Base-by-base conservation (phyloP, 371 early-diverging fungal genomes). In the Dinochytrium kinnereticum region DNA sequence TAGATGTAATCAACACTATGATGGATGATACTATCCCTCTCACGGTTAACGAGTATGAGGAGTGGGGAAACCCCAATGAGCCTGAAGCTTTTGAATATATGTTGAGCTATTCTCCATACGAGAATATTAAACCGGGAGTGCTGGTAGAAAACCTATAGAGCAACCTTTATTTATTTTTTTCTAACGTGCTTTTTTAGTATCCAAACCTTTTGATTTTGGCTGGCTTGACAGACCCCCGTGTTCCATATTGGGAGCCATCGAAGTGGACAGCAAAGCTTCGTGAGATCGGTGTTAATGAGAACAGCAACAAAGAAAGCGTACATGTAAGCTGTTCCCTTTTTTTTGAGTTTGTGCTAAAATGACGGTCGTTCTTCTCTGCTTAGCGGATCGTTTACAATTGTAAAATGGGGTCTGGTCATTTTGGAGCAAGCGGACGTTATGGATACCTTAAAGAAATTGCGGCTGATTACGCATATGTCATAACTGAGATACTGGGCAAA, bases 181-280 rank as follows among this genome's bases (percentile, higher is more conserved):
- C 44, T n/a, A 19, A 17, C 10, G 70, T 70, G 37, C 57, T 55
- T 55, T 55, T 30, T 55, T 55, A 70, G 70, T 84, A 82, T 69
- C 90, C 90, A 50, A 80, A 90, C 68, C 59, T 90, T 74, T 78
- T 91, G 31, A 82, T 90, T 50, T 80, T 86, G 36, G 88, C 84
- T 28, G 90, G 91, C 3, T 70, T 90, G 78, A 89, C 89, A 64
- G 90, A 91, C 68, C 90, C 89, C 1, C 82, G 91, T 1, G 91
- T 91, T 15, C 77, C 73, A 24, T 88, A 82, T 75, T 87, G 80
- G 77, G 91, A 90, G 70, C 91, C 90, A 1, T 72, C 84, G 53
- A 91, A 91, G 65, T 90, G 86, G 84, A 81, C 82, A 21, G 88
- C 89, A 36, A 89, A 86, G 70, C 53, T 89, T 44, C 67, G 90